Base-by-base conservation (phyloP, 2,329 filamentous ascomycete genomes). In the Gremmenia infestans region DNA sequence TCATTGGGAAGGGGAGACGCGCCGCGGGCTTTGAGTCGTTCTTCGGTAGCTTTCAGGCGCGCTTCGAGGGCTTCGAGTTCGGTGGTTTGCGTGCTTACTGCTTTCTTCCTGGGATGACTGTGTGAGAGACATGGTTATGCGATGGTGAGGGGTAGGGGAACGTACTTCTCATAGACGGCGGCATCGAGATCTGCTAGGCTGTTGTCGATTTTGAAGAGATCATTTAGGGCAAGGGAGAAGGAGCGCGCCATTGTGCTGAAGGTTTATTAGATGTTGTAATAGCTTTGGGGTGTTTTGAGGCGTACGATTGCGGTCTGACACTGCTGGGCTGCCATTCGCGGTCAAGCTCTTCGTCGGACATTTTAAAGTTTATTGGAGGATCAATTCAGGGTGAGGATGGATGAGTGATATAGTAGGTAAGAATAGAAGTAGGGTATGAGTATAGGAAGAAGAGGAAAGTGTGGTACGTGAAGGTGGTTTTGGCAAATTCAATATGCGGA, bases 11-110 rank as follows among this genome's bases (percentile, higher is more conserved):
- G 25, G 42, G 54, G 8, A 4, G 40, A 53, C 7, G 43, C 58
- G 17, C 52, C 57, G 35, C 59, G 63, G 35, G 67, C 64, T 75
- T 77, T 82, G 52, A 97, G 80, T 46, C 87, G 87, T 64, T 88
- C 81, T 74, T 97, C 92, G 73, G 94, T 91, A 67, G 91, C 91
- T 65, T 85, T 87, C 65, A 97, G 83, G 65, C 86, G 86, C 52
- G 85, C 85, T 74, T 97, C 91, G 67, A 97, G 86, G 55, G 86
- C 85, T 72, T 96, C 87, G 63, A 97, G 86, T 73, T 97, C 90
- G 60, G 85, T 82, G 54, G 82, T 83, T 70, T 90, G 88, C 52
- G 81, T 82, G 61, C 80, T 81, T 69, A 97, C 86, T 58, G 83
- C 81, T 69, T 91, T 85, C 75, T 94, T 94, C 74, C 91, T 96